phyloP scores from a whole-genome alignment of 2,329 filamentous ascomycete genomes.

The Trichophyton schoenleinii region DNA sequence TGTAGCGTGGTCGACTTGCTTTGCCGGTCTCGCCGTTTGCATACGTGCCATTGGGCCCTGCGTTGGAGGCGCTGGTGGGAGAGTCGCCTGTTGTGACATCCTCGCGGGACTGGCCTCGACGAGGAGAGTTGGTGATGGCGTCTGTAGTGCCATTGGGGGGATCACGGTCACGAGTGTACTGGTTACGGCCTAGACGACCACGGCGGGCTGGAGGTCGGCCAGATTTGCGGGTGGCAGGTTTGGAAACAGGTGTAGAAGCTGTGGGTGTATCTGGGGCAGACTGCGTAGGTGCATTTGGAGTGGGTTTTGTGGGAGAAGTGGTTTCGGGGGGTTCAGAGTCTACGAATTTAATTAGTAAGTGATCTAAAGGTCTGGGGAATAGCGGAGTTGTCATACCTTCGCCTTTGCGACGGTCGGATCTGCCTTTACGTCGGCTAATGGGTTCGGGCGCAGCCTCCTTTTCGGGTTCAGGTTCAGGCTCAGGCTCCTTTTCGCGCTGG shows the following conservation, averaged over 20 bases:
- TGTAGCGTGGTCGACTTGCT: constrained; percentile 48
- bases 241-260: constrained; percentile 24
- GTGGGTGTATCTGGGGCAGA: constrained; percentile 33
- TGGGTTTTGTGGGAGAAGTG: constrained; percentile 40
- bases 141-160: constrained; percentile 39
- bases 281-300: constrained; percentile 27
- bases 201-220: constrained; percentile 53
- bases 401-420: constrained; percentile 64
- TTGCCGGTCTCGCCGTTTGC: constrained; percentile 47
- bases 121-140: constrained; percentile 25
- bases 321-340: constrained; percentile 62
- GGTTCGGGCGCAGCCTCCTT: constrained; percentile 57
- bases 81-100: constrained; percentile 25
- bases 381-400: constrained; percentile 49
- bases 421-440: constrained; percentile 65
- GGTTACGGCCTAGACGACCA: constrained; percentile 58
- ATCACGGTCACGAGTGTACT: constrained; percentile 68
- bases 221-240: constrained; percentile 46
- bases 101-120: constrained; percentile 30
- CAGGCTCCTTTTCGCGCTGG: constrained; percentile 37
- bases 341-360: background rate
- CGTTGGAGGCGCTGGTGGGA: constrained; percentile 18
- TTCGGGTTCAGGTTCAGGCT: constrained; percentile 56
- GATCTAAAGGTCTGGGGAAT: background rate
- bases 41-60: constrained; percentile 33